Base-by-base conservation (phyloP, 208 protist genomes). In the Trypanosoma mega region DNA sequence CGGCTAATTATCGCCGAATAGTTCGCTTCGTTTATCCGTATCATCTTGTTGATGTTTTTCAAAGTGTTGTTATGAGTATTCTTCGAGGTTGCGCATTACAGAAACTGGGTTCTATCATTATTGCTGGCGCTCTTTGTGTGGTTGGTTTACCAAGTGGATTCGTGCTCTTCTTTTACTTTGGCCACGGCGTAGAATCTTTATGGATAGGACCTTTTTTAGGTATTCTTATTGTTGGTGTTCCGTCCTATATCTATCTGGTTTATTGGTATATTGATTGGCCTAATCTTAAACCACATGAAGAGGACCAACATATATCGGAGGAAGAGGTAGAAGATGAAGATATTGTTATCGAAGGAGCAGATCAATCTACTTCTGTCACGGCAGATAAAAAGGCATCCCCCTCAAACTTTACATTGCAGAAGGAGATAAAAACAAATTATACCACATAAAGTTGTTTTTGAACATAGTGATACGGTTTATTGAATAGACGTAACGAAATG, bases 61-160 rank as follows among this genome's bases (percentile, higher is more conserved):
- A 93, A 57, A 90, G 83, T 48, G 76, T 63, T 63, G 83, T 93
- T 74, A 89, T 90, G 82, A 83, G 87, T 16, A 68, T 93, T 12
- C 56, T 93, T 48, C 80, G 83, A 18, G 83, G 81, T 4, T 91
- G 82, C 43, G 83, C 83, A 11, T 31, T 77, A 57, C 83, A 93
- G 72, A 51, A 70, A 8, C 62, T 84, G 14, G 81, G 81, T 20
- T 76, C 81, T 9, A 24, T 87, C 29, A 43, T 70, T 26, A 85
- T 94, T 72, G 66, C 73, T 21, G n/a, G 89, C 5, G 74, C 87
- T n/a, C 85, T 80, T 64, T 78, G 71, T 31, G 45, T 94, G n/a
- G 60, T 91, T 14, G 87, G 83, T 46, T 76, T 91, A 4, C 83
- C 83, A n/a, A 47, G 87, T 0, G 83, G 87, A 16, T 34, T 78